These are phyloP conservation scores for Kazachstania viticola DNA, from an alignment of 805 yeast genomes.

Conservation along the genomic window DNA sequence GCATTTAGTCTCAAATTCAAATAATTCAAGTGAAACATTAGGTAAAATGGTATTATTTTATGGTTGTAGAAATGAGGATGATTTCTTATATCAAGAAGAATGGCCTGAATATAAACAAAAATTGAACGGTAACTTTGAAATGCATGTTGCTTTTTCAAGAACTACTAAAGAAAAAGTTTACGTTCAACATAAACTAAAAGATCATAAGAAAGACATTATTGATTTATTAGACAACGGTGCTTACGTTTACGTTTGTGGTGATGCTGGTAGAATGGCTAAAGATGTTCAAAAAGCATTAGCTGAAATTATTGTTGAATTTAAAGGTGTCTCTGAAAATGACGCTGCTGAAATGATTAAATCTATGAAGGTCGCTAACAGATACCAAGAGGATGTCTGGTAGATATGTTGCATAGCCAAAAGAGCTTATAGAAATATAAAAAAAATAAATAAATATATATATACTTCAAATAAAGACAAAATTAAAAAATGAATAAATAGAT, in stretches of 20 bases:
- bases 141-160: constrained; percentile 82
- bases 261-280: constrained; percentile 91
- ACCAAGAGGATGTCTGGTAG: constrained; percentile 97
- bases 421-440: no score
- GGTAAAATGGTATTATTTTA: constrained; percentile 73
- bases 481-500: no score
- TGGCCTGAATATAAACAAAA: constrained; percentile 66
- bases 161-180: constrained; percentile 49
- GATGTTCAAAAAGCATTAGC: constrained; percentile 70
- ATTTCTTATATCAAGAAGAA: constrained; percentile 78
- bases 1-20: constrained; percentile 33
- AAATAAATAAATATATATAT: no score
- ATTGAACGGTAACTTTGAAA: constrained; percentile 50
- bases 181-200: constrained; percentile 70
- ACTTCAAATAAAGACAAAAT: no score
- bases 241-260: constrained; percentile 91
- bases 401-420: no score
- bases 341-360: constrained; percentile 71
- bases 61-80: constrained; percentile 84
- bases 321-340: constrained; percentile 50
- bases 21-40: constrained; percentile 29
- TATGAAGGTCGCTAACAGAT: constrained; percentile 72
- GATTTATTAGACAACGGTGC: constrained; percentile 59
- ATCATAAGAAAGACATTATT: constrained; percentile 33
- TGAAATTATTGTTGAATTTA: constrained; percentile 48